Base-by-base conservation (phyloP, 768 basidiomycete species). In the Termitomyces bulborhizus region DNA sequence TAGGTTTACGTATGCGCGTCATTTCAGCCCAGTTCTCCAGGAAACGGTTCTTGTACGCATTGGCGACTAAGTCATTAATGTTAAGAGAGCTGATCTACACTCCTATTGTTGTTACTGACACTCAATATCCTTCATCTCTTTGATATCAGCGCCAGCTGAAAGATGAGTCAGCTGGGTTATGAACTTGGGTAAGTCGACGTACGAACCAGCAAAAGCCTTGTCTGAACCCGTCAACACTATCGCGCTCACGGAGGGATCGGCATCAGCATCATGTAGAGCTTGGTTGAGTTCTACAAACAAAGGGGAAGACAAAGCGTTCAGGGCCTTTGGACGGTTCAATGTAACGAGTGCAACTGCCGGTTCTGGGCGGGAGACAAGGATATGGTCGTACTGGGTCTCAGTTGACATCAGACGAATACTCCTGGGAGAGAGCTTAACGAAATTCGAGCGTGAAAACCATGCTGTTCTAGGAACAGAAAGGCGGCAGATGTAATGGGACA, bases 81-180 rank as follows among this genome's bases (percentile, higher is more conserved):
- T 45, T 45, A 9, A 51, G 36, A 34, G 15, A 27, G 12, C 18
- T 18, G 24, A 27, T 32, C 21, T 39, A 3, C 21, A 41, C 36
- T 57, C 8, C 54, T 21, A 11, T 18, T 24, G 50, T 31, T 34
- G 4, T 43, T 6, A 71, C 83, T 66, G 64, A 93, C 93, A 97
- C 56, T 85, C 75, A 72, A 94, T 94, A 73, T 95, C 91, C 71
- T 93, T 94, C 96, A 98, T 98, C 73, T 98, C 94, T 74, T 97
- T 98, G 73, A 99, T 98, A 71, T 99, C 96, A 21, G 96, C 96
- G 3, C 96, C 94, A 63, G 94, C 94, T 93, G 61, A 2, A 34
- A 36, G 44, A 21, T 56, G 24, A 54, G 12, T 48, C 48, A 32
- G 53, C 16, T 54, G 48, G 24, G 36, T n/a, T 24, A 21, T 27